Conservation (phyloP, 768 basidiomycete genomes). For the Lentinula edodes region DNA sequence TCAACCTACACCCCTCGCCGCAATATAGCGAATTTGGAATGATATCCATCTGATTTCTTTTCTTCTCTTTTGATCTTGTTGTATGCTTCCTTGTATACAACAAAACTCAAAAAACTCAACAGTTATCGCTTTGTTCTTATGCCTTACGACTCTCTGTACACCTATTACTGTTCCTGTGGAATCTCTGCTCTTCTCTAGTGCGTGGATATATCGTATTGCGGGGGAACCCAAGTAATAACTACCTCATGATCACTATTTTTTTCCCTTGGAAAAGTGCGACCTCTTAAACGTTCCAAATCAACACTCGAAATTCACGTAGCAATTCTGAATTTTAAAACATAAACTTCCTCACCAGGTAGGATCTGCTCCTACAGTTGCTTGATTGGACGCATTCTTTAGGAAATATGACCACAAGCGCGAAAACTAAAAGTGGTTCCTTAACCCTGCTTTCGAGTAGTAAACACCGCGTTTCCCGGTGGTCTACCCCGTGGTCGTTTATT, state of each 20-base stretch:
- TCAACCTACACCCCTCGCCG: conserved; percentile 21
- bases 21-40: background rate
- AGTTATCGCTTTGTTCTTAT: background rate
- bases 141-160: background rate
- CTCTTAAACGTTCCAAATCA: no score
- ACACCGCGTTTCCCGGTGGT: background rate
- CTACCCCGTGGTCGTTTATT: background rate
- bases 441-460: background rate
- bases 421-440: background rate
- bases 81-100: background rate
- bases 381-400: no score
- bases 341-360: no score
- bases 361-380: no score
- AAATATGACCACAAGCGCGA: no score
- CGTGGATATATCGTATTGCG: background rate
- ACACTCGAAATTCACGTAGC: no score
- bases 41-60: no score
- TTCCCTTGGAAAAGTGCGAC: no score
- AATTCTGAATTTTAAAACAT: no score
- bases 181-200: background rate
- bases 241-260: no score
- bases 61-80: background rate
- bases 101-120: background rate
- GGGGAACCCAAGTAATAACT: background rate
- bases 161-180: background rate